Evolutionary conservation across 1,139 yeast species (phyloP), one percentile per base, ranked within the genome.

Genomic region (Kodamaea anthophila): DNA sequence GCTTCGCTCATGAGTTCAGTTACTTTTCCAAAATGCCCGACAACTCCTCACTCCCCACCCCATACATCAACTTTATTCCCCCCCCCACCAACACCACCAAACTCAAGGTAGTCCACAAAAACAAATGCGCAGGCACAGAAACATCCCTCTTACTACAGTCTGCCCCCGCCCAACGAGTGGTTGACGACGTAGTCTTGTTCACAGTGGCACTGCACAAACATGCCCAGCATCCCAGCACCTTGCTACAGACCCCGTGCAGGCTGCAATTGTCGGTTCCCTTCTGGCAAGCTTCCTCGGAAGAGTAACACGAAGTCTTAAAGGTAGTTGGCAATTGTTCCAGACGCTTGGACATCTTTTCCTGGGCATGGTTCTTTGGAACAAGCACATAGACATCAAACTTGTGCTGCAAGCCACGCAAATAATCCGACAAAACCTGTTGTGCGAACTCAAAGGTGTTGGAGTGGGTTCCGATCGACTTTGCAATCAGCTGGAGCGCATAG

Each of bases 121-220:
- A 65, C 44, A 82, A 62, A 45, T 80, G 73, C 39, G 82, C 77
- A 50, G 75, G 75, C 2, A 72, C 65, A 24, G 81, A 67, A 35
- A 79, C 66, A 44, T 82, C 87, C 46, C 64, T 66, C 64, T 80
- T 78, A 42, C 70, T 63, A 53, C 91, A 81, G 38, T 76, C 74
- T 35, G 46, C 53, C 6, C 18, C 18, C 18, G 8, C 18, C 85
- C 86, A 81, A 38, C 59, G 55, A 25, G 79, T 74, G 16, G 86
- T 78, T 39, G 63, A 63, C 32, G 63, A 58, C 21, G 54, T 55
- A 27, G 60, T 56, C 41, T 61, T 51, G 49, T 74, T 62, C 38
- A 53, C 60, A 12, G 77, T 64, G 10, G 82, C 53, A 14, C 65
- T 50, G 53, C 88, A 80, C 26, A 60, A 57, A 57, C 91, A 81